Evolutionary conservation across 768 basidiomycete genomes (phyloP).

Genomic region (Termitomyces eurrhizus): DNA sequence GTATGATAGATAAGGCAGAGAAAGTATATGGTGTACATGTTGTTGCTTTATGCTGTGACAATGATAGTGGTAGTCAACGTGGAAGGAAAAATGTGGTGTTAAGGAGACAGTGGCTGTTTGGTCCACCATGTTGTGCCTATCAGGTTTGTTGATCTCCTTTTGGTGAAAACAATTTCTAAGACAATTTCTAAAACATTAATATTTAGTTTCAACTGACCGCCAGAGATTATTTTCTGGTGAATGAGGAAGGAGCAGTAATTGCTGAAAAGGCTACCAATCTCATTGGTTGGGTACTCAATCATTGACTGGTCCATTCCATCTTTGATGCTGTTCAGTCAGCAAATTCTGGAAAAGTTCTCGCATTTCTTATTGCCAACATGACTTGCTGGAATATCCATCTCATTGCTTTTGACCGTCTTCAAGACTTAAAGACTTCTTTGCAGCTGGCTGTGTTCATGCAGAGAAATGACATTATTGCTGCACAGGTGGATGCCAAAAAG

Average conservation of each 20-base stretch:
- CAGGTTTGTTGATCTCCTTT: slow-evolving; percentile 14
- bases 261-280: slow-evolving; percentile 22
- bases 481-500: no score
- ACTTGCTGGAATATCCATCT: no score
- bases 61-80: slow-evolving; percentile 23
- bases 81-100: slow-evolving; percentile 22
- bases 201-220: slow-evolving; percentile 21
- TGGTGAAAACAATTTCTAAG: neutral
- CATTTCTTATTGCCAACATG: no score
- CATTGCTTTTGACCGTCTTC: slow-evolving; percentile 6
- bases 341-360: slow-evolving; percentile 2
- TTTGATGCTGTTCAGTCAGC: slow-evolving; percentile 20
- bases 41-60: slow-evolving; percentile 19
- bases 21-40: slow-evolving; percentile 14
- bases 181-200: neutral
- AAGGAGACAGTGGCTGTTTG: slow-evolving; percentile 18
- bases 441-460: neutral
- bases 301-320: slow-evolving; percentile 21
- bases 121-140: slow-evolving; percentile 20
- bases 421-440: slow-evolving; percentile 19
- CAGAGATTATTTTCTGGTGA: slow-evolving; percentile 21
- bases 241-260: slow-evolving; percentile 16
- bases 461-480: no score
- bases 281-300: slow-evolving; percentile 24
- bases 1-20: slow-evolving; percentile 22